Evolutionary conservation across 352 stramenopile species (phyloP).

Genomic region (Thraustochytrium striatum): DNA sequence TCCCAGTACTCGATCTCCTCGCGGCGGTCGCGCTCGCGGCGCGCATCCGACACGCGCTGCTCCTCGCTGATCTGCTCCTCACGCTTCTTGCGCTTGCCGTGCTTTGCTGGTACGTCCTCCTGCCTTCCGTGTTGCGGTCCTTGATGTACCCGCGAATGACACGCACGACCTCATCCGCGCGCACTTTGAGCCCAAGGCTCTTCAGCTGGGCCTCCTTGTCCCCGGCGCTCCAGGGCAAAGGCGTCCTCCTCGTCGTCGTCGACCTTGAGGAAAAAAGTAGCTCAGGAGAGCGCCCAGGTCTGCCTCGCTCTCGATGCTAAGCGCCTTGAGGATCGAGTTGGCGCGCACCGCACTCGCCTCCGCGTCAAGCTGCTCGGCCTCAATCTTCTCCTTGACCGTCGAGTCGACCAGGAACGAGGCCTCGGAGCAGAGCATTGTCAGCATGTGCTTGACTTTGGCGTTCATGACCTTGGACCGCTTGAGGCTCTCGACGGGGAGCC

Average conservation of each 20-base stretch:
- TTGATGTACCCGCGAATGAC: conserved; percentile 80
- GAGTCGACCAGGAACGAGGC: conserved; percentile 78
- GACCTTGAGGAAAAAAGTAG: conserved; percentile 58
- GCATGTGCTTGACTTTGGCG: conserved; percentile 77
- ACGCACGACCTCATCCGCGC: conserved; percentile 74
- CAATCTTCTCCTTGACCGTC: conserved; percentile 69
- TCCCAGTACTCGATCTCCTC: conserved; percentile 72
- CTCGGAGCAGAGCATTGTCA: conserved; percentile 73
- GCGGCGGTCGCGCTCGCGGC: conserved; percentile 28
- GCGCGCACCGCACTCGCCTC: conserved; percentile 73
- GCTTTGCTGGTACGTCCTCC: conserved; percentile 66
- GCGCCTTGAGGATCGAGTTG: conserved; percentile 74
- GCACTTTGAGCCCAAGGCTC: conserved; percentile 62
- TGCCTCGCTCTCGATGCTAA: conserved; percentile 75
- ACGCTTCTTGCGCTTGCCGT: conserved; percentile 63
- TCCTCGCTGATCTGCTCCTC: not conserved
- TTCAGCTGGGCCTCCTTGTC: conserved; percentile 55
- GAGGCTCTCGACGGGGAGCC: too few relatives aligned
- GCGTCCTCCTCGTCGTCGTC: conserved; percentile 54
- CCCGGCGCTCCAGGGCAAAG: conserved; percentile 45
- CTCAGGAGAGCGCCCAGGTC: conserved; percentile 75
- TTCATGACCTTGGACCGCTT: conserved; percentile 60
- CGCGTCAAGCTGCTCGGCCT: conserved; percentile 65
- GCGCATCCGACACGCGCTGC: conserved; percentile 17
- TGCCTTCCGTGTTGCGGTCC: conserved; percentile 52